phyloP scores from a whole-genome alignment of 169 alveolate species.

The Plasmodium vinckei region DNA sequence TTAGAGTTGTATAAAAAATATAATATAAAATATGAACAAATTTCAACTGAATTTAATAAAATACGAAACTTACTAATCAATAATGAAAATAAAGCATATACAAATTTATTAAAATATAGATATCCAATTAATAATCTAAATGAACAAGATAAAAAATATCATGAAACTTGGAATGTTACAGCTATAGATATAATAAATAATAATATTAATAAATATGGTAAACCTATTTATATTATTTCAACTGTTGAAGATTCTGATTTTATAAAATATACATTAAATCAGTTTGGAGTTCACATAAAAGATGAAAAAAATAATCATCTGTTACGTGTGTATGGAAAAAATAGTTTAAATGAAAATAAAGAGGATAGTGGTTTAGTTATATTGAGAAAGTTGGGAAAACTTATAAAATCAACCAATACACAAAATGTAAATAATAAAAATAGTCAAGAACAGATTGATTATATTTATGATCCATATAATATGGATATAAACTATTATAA shows the following conservation, averaged over 20 bases:
- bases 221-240: constrained; percentile 58
- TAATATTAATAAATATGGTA: constrained; percentile 44
- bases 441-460: neutral
- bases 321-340: constrained; percentile 36
- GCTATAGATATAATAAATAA: constrained; percentile 49
- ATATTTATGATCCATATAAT: constrained; percentile 35
- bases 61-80: constrained; percentile 17
- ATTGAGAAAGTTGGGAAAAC: neutral
- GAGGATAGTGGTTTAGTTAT: neutral
- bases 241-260: constrained; percentile 17
- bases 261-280: constrained; percentile 25
- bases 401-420: neutral
- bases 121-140: constrained; percentile 17
- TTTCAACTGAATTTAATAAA: constrained; percentile 16
- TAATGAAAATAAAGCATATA: constrained; percentile 25
- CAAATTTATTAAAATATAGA: constrained; percentile 26
- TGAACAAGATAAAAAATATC: constrained; percentile 51
- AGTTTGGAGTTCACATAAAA: constrained; percentile 31
- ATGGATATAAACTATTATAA: constrained; percentile 32
- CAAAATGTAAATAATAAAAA: neutral
- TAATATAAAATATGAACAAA: constrained; percentile 2
- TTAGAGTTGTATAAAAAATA: constrained; percentile 48
- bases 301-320: neutral
- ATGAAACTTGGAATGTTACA: constrained; percentile 30
- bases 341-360: neutral